Evolutionary conservation across 192 early-diverging fungal genomes (phyloP), one percentile per base, ranked within the genome.

Genomic region (Paraglomus occultum): DNA sequence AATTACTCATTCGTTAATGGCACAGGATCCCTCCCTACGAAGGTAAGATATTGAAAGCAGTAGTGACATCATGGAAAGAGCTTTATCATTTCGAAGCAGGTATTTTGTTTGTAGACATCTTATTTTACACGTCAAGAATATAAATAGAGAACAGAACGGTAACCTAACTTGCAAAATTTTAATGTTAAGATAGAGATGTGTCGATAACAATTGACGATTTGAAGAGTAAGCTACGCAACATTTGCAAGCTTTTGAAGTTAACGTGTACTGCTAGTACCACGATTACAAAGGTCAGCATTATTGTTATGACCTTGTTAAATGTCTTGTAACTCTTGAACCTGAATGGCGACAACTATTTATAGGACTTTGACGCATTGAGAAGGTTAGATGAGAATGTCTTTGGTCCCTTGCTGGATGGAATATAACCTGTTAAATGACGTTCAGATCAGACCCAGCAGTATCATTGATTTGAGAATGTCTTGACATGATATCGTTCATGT

Each of bases 41-140:
- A 42, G 66, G 52, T 14, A 4, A 6, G n/a, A 68, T 68, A 22
- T 22, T 68, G 39, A 68, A 47, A 15, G 31, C 42, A 12, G 20
- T 57, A 22, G 66, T 45, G 23, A 57, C 52, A 11, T 68, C 66
- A 40, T 68, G 51, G 52, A 23, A 51, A 55, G 39, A 55, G 4
- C 22, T 49, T 22, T 50, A 2, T 46, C 40, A 39, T 14, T 20
- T 64, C 23, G 46, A 64, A 44, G 17, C 20, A 46, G 50, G 38
- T 49, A 48, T 45, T 64, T 50, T 50, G 15, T 49, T 50, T 22
- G 22, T 22, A 49, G 5, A 7, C 5, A 31, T 12, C 39, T 15
- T 12, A 12, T 5, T 20, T 48, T 22, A 23, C 7, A 5, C 20
- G n/a, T 49, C 31, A 49, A 44, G 50, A 44, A 12, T 8, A 64